Evolutionary conservation across 2,329 filamentous ascomycete species (phyloP), one percentile per base, ranked within the genome.

Genomic region (Exophiala viscosa): DNA sequence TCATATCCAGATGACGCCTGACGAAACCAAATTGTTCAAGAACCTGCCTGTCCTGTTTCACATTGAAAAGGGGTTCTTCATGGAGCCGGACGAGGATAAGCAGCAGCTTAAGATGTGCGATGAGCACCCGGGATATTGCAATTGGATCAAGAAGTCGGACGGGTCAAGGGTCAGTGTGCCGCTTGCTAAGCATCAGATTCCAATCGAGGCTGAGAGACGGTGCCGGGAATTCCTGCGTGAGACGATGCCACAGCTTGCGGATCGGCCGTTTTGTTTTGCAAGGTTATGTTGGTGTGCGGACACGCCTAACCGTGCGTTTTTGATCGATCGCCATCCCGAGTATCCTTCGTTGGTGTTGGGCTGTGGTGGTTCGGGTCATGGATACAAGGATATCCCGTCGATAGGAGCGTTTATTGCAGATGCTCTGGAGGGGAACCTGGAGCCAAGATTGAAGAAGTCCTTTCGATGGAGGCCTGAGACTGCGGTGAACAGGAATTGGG

Each of bases 261-360:
- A 73, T 2, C 71, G 78, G 2, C 69, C 71, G 0, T 75, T 81
- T 44, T 70, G 65, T 17, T 79, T 77, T 55, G 76, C 76, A 7
- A 69, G 77, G 13, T 75, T 82, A 31, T 82, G 79, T 65, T 82
- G 79, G 79, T 79, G 78, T 59, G 73, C 78, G 0, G 79, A 82
- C 59, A 82, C 78, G 0, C 71, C 74, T 0, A 76, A 82, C 61
- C 71, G 77, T 2, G 68, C 74, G 15, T 82, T 80, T 49, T 61
- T 82, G 14, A 78, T 82, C 48, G 73, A 74, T 48, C 64, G 65
- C 31, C 77, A 81, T 62, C 76, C 77, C 0, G 65, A 70, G 9
- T 65, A 72, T 45, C 56, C 64, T 34, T 72, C 69, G 17, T 60
- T 80, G 18, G 62, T 77, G 2, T 60, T 81, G n/a, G 78, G 74